Evolutionary conservation across 169 alveolate genomes (phyloP).

Genomic region (Eimeria tenella): DNA sequence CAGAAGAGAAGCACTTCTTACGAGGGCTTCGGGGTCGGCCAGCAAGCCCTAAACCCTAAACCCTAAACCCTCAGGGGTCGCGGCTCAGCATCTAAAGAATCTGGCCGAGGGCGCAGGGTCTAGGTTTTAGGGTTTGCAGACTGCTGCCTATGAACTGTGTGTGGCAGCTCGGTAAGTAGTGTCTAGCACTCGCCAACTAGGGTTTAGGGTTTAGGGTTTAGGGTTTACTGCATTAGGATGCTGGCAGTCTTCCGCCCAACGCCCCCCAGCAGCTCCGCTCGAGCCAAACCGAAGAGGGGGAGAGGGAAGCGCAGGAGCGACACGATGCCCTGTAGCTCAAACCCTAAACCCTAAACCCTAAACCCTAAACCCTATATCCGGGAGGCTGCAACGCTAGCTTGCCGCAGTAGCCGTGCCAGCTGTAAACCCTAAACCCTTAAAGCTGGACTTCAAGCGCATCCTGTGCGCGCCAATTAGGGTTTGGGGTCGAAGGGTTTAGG

Average conservation of each 20-base stretch:
- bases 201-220: constrained; percentile 43
- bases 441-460: background rate
- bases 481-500: background rate
- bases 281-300: background rate
- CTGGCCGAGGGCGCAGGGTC: background rate
- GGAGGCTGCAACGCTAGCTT: too few species aligned
- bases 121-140: background rate
- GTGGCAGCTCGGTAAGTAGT: too few species aligned
- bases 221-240: background rate
- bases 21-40: too few species aligned
- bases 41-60: too few species aligned
- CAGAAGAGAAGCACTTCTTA: too few species aligned
- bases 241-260: constrained; percentile 15
- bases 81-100: too few species aligned
- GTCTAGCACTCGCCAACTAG: background rate
- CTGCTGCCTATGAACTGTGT: too few species aligned
- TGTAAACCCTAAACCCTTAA: background rate
- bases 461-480: background rate
- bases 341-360: background rate
- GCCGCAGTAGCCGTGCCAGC: too few species aligned
- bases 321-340: background rate
- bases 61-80: too few species aligned
- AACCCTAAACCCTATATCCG: too few species aligned
- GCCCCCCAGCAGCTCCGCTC: constrained; percentile 1
- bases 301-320: constrained; percentile 19